These are phyloP conservation scores for Hericium rajendrae DNA, from an alignment of 768 basidiomycete genomes.

Conservation along the genomic window DNA sequence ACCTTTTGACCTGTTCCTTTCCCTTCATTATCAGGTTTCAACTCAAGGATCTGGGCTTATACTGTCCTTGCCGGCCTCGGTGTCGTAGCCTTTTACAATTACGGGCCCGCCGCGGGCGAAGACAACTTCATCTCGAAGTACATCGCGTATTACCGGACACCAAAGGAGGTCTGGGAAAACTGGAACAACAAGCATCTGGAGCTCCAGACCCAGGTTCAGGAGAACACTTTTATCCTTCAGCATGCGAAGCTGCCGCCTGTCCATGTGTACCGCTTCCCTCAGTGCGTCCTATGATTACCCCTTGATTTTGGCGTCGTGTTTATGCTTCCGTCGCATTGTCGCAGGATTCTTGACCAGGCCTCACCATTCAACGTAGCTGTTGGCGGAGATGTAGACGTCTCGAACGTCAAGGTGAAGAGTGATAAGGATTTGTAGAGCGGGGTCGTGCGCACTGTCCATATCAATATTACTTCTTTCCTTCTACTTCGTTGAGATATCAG, in stretches of 20 bases:
- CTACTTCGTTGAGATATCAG: background rate
- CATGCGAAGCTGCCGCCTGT: slow-evolving; percentile 35
- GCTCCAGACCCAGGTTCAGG: slow-evolving; percentile 32
- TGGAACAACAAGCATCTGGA: slow-evolving; percentile 50
- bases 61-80: slow-evolving; percentile 41
- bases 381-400: slow-evolving; percentile 11
- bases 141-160: slow-evolving; percentile 48
- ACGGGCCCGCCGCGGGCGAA: slow-evolving; percentile 50
- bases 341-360: slow-evolving; percentile 6
- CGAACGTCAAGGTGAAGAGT: slow-evolving; percentile 9
- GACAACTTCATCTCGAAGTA: slow-evolving; percentile 58
- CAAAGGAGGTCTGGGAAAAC: slow-evolving; percentile 44
- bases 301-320: no score
- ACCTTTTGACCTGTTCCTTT: background rate
- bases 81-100: slow-evolving; percentile 53
- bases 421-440: slow-evolving; percentile 1
- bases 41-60: slow-evolving; percentile 59
- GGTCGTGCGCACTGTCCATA: background rate
- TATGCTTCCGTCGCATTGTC: no score
- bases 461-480: background rate
- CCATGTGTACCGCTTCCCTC: slow-evolving; percentile 61
- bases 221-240: slow-evolving; percentile 33
- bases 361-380: slow-evolving; percentile 11
- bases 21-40: slow-evolving; percentile 38
- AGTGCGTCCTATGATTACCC: slow-evolving; percentile 30